A percentile compares a stretch with the other conserved stretches of the same genome.
These are phyloP conservation scores for Saturnispora silvae DNA, from an alignment of 805 yeast genomes.

Conservation along the genomic window DNA sequence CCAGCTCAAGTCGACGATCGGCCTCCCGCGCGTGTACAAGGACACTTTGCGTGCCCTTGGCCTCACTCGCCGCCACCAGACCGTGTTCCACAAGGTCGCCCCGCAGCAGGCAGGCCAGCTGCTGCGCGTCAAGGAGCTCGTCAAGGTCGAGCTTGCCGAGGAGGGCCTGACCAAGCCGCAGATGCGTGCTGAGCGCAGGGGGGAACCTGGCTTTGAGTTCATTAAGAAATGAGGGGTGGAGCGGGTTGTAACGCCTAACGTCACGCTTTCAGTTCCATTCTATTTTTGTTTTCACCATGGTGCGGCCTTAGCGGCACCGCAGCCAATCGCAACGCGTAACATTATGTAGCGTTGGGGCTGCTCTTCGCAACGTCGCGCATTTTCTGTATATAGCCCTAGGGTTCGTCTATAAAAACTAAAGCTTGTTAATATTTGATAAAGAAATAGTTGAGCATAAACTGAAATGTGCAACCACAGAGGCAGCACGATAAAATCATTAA, in stretches of 20 bases:
- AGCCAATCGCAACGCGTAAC: too few relatives aligned
- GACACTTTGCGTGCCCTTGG: conserved; percentile 66
- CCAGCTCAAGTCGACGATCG: conserved; percentile 74
- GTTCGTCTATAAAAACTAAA: too few relatives aligned
- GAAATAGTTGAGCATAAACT: too few relatives aligned
- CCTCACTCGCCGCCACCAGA: conserved; percentile 59
- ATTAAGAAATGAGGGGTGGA: not conserved
- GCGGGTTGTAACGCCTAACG: not conserved
- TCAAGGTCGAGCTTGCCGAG: conserved; percentile 66
- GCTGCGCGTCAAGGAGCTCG: conserved; percentile 74
- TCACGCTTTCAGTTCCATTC: not conserved
- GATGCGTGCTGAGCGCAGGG: conserved; percentile 45
- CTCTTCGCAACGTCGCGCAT: too few relatives aligned
- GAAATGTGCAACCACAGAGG: too few relatives aligned
- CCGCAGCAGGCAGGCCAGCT: conserved; percentile 82
- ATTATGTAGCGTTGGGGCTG: too few relatives aligned
- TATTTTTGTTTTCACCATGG: too few relatives aligned
- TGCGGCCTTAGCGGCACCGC: too few relatives aligned
- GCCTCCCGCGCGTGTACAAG: conserved; percentile 60
- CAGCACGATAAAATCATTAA: too few relatives aligned
- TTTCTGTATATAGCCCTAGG: too few relatives aligned
- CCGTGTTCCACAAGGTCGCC: conserved; percentile 60
- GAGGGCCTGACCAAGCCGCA: conserved; percentile 39
- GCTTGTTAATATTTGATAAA: too few relatives aligned
- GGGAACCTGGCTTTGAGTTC: conserved; percentile 49